A percentile compares a stretch with the other conserved stretches of the same genome.
Conservation (phyloP, 306 rosid species). For the Castanea crenata region DNA sequence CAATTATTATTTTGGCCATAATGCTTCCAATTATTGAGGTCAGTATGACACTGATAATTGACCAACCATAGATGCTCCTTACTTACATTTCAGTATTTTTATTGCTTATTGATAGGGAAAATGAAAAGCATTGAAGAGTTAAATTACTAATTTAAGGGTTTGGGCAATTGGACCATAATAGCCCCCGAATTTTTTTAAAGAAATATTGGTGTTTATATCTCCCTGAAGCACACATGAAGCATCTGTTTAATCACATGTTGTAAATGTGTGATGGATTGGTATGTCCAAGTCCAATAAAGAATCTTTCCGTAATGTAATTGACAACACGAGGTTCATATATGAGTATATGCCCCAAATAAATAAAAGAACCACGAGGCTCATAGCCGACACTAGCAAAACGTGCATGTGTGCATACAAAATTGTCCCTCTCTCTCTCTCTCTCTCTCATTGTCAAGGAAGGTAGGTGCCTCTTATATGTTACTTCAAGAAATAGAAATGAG, state of each 20-base stretch:
- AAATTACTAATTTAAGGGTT: no score
- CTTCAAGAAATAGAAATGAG: constrained; percentile 29
- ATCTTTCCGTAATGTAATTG: background rate
- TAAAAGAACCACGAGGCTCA: background rate
- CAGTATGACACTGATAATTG: background rate
- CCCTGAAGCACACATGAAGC: background rate
- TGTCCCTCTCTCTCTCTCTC: background rate
- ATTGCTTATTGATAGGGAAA: background rate
- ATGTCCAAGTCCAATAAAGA: background rate
- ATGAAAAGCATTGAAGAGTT: background rate
- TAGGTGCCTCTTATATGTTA: background rate
- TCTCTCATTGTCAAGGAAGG: constrained; percentile 6
- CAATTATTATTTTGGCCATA: background rate
- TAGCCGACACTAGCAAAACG: background rate
- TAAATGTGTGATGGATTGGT: background rate
- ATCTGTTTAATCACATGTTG: background rate
- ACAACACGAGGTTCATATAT: background rate
- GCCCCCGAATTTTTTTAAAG: background rate
- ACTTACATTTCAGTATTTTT: background rate
- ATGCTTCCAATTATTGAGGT: background rate
- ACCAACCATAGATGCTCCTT: background rate
- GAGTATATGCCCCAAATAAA: background rate
- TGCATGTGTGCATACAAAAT: background rate
- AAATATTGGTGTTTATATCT: background rate
- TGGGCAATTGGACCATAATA: background rate